Conservation (phyloP, 257 asterid genomes). For the Agastache rugosa region DNA sequence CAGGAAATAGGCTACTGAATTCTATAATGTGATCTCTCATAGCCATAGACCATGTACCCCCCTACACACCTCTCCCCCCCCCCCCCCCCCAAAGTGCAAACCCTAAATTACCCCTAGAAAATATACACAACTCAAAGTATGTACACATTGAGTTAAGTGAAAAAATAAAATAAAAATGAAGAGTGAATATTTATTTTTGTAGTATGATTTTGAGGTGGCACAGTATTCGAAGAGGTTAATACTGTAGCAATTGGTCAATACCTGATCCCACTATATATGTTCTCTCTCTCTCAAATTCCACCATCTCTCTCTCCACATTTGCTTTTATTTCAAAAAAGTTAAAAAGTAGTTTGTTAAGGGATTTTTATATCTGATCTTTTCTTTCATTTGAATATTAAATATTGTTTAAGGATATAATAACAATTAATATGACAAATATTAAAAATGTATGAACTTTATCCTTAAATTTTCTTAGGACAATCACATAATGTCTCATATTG, state of each 20-base stretch:
- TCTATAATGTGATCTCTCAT: slow-evolving; percentile 45
- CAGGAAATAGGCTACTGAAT: slow-evolving; percentile 58
- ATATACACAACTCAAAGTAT: not conserved
- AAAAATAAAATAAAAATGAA: not conserved
- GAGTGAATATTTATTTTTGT: not conserved
- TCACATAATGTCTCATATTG: too few relatives aligned
- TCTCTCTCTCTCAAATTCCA: slow-evolving; percentile 21
- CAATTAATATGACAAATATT: too few relatives aligned
- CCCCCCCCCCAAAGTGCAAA: not conserved
- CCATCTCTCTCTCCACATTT: slow-evolving; percentile 4
- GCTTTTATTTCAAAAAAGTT: slow-evolving; percentile 23
- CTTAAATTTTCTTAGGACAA: too few relatives aligned
- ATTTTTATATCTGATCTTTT: too few relatives aligned
- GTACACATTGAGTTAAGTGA: not conserved
- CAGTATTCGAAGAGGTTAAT: slow-evolving; percentile 22
- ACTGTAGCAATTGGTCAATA: slow-evolving; percentile 40
- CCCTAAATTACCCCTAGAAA: not conserved
- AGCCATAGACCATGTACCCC: not conserved
- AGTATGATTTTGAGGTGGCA: slow-evolving; percentile 34
- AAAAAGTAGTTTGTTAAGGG: not conserved
- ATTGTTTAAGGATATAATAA: too few relatives aligned
- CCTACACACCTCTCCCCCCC: too few relatives aligned
- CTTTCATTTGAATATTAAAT: too few relatives aligned
- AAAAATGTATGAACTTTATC: too few relatives aligned
- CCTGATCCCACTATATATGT: slow-evolving; percentile 38